Conservation (phyloP, 371 early-diverging fungal species). For the Haplosporangium sp. region DNA sequence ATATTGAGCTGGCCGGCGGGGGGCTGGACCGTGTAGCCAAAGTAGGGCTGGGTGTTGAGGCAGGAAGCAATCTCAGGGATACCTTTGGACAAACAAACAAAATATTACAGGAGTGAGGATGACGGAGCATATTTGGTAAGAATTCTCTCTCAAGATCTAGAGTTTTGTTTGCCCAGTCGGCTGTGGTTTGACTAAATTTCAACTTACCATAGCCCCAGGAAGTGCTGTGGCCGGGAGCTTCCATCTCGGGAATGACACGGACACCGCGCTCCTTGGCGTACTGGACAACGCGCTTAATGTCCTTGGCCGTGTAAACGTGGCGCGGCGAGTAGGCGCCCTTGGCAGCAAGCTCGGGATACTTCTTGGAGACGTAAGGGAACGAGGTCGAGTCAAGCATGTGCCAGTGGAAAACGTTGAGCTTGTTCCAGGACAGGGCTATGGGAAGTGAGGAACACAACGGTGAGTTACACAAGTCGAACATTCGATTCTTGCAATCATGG, state of each 20-base stretch:
- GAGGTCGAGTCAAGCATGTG: conserved; percentile 84
- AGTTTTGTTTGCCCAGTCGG: background rate
- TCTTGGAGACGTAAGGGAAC: conserved; percentile 71
- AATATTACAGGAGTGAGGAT: background rate
- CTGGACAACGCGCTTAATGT: conserved; percentile 68
- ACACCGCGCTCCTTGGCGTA: conserved; percentile 78
- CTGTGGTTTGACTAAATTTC: background rate
- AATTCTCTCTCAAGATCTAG: background rate
- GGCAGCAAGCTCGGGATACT: conserved; percentile 66
- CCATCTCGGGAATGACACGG: conserved; percentile 80
- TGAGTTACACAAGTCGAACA: conserved; percentile 52
- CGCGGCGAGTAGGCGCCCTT: conserved; percentile 72
- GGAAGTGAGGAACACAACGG: conserved; percentile 59
- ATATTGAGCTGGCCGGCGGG: conserved; percentile 78
- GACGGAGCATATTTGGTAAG: too few species aligned
- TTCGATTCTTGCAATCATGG: conserved; percentile 40
- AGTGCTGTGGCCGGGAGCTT: conserved; percentile 74
- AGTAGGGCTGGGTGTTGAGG: conserved; percentile 43
- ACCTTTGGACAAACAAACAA: conserved; percentile 10
- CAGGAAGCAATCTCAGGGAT: conserved; percentile 60
- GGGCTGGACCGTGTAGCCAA: conserved; percentile 69
- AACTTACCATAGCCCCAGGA: conserved; percentile 54
- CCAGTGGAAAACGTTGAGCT: conserved; percentile 87
- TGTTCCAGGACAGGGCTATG: conserved; percentile 77
- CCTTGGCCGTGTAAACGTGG: conserved; percentile 65